Conservation (phyloP, 2,329 filamentous ascomycete species). For the Zopfia rhizophila region DNA sequence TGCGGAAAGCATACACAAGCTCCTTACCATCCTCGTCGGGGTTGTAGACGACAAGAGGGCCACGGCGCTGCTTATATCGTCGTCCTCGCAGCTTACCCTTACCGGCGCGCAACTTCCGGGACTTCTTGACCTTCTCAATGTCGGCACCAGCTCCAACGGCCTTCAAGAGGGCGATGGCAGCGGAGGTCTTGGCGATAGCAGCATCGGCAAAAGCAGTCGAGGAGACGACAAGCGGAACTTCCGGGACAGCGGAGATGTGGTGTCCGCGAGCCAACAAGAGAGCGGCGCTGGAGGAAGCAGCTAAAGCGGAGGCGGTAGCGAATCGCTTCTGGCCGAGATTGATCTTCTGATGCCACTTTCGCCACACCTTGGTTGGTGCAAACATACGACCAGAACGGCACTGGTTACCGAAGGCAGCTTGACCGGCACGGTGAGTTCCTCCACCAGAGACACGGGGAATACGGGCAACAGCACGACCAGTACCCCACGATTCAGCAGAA, state of each 20-base stretch:
- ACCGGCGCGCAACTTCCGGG: slow-evolving; percentile 96
- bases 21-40: slow-evolving; percentile 95
- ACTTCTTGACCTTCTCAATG: slow-evolving; percentile 93
- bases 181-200: slow-evolving; percentile 86
- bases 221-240: slow-evolving; percentile 97
- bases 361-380: slow-evolving; percentile 99
- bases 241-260: slow-evolving; percentile 89
- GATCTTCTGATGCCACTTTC: slow-evolving; percentile 99
- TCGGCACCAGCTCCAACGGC: slow-evolving; percentile 90
- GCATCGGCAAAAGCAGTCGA: slow-evolving; percentile 85
- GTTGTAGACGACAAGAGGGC: slow-evolving; percentile 97
- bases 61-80: slow-evolving; percentile 96
- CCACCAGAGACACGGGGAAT: slow-evolving; percentile 99
- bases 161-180: slow-evolving; percentile 87
- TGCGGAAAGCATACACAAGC: slow-evolving; percentile 94
- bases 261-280: slow-evolving; percentile 97
- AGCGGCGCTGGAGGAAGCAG: slow-evolving; percentile 93
- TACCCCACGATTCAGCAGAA: slow-evolving; percentile 99
- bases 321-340: slow-evolving; percentile 99
- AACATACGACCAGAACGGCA: slow-evolving; percentile 99
- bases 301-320: slow-evolving; percentile 95
- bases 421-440: slow-evolving; percentile 99
- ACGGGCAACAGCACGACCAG: slow-evolving; percentile 97
- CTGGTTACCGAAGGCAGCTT: slow-evolving; percentile 99
- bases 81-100: slow-evolving; percentile 99